These are phyloP conservation scores for Hirsutella thompsonii DNA, from an alignment of 2,329 filamentous ascomycete genomes.

Conservation along the genomic window DNA sequence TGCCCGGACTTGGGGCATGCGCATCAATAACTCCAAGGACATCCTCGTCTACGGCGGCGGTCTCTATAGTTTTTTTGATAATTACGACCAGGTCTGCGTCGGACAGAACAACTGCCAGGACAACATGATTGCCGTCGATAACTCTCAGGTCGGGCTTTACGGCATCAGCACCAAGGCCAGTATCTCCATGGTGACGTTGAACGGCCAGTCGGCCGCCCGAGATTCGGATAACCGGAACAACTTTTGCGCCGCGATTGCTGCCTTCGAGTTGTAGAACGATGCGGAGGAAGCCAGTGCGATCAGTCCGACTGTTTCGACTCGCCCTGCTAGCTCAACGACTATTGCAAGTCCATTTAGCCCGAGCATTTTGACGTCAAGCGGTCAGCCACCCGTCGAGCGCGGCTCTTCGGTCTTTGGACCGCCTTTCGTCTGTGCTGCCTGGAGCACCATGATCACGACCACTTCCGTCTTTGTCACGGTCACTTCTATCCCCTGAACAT, in stretches of 20 bases:
- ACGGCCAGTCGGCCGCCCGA: slow-evolving; percentile 38
- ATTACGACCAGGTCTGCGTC: slow-evolving; percentile 63
- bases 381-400: too few species aligned
- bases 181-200: slow-evolving; percentile 57
- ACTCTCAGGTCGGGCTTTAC: slow-evolving; percentile 51
- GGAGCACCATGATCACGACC: slow-evolving; percentile 9
- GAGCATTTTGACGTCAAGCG: neutral
- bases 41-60: slow-evolving; percentile 61
- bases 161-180: slow-evolving; percentile 65
- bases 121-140: slow-evolving; percentile 64
- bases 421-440: slow-evolving; percentile 1
- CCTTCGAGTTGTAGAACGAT: slow-evolving; percentile 24
- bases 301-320: too few species aligned
- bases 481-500: slow-evolving; percentile 8
- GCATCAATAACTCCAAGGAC: slow-evolving; percentile 53
- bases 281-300: neutral
- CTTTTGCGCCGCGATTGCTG: slow-evolving; percentile 49
- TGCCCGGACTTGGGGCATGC: slow-evolving; percentile 66
- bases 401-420: too few species aligned
- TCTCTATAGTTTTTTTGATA: slow-evolving; percentile 74
- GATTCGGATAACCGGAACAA: slow-evolving; percentile 52
- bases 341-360: too few species aligned
- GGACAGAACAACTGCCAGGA: slow-evolving; percentile 57
- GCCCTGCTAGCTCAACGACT: too few species aligned
- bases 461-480: slow-evolving; percentile 9